Evolutionary conservation across 768 basidiomycete species (phyloP), one percentile per base, ranked within the genome.

Genomic region (Imleria badia): DNA sequence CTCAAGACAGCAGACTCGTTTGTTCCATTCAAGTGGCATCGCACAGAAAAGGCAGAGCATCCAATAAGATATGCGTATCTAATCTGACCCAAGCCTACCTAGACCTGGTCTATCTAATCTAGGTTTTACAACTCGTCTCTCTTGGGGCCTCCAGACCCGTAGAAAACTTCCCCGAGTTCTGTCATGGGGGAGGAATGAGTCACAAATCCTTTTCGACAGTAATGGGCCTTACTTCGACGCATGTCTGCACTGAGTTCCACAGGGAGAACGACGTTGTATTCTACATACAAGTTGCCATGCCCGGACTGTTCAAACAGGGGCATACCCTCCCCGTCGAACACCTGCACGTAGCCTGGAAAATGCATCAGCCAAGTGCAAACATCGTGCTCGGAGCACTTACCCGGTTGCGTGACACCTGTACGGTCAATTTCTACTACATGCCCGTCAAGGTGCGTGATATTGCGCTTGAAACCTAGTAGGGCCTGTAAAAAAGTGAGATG

Each of bases 231-330:
- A 98, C 96, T 91, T 68, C 76, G 80, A 62, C 84, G 84, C 55
- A 82, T 82, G 45, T 86, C 81, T 45, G 81, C 65, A 45, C 85
- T 78, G 33, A 99, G 72, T 51, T 86, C 80, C 45, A 81, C 73
- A 4, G 97, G 97, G 50, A 99, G 73, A 17, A 98, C 86, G 45
- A 99, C 91, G 52, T 83, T 91, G 73, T 96, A 99, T 71, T 98
- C 95, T 49, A 99, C 80, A 63, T 84, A 98, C 44, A 99, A 75
- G 68, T 96, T 87, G 15, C 97, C 97, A 58, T 83, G 77, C 20
- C 72, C 66, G 11, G 75, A 72, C 54, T 76, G 72, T 52, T 83
- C 81, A 64, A 81, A 86, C 35, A 84, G 67, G 2, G 91, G 89
- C 87, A 98, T 93, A 6, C 97, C 97, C 69, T 99, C 93, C 29